phyloP scores from a whole-genome alignment of 768 basidiomycete species.

The Termitomyces sp. region DNA sequence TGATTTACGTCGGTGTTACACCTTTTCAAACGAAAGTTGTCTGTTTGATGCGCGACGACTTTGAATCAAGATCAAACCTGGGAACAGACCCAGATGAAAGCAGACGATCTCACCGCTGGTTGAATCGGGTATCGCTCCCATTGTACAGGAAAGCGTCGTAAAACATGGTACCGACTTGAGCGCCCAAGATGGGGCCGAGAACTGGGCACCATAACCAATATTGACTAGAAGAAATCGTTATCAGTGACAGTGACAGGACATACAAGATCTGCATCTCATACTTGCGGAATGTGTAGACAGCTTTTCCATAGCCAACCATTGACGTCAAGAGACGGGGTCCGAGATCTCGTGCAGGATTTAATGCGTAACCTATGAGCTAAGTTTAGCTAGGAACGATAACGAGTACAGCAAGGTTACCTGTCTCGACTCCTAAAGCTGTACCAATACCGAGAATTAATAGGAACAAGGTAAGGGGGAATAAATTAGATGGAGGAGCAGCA shows the following conservation, averaged over 20 bases:
- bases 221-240: slow-evolving; percentile 32
- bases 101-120: slow-evolving; percentile 34
- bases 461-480: slow-evolving; percentile 56
- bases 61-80: background rate
- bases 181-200: slow-evolving; percentile 57
- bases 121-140: slow-evolving; percentile 48
- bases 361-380: slow-evolving; percentile 23
- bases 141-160: slow-evolving; percentile 63
- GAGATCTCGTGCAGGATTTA: slow-evolving; percentile 35
- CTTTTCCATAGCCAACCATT: slow-evolving; percentile 64
- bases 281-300: slow-evolving; percentile 37
- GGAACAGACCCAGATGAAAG: background rate
- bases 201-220: slow-evolving; percentile 72
- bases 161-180: slow-evolving; percentile 47
- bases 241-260: background rate
- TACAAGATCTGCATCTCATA: slow-evolving; percentile 22
- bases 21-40: background rate
- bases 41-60: background rate
- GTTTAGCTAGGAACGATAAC: background rate
- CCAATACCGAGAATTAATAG: slow-evolving; percentile 55
- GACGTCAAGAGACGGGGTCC: slow-evolving; percentile 69
- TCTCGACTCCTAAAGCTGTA: slow-evolving; percentile 59
- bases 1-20: background rate
- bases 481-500: slow-evolving; percentile 39
- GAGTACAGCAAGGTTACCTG: slow-evolving; percentile 23